Evolutionary conservation across 2,329 filamentous ascomycete genomes (phyloP).

Genomic region (Metarhizium brunneum): DNA sequence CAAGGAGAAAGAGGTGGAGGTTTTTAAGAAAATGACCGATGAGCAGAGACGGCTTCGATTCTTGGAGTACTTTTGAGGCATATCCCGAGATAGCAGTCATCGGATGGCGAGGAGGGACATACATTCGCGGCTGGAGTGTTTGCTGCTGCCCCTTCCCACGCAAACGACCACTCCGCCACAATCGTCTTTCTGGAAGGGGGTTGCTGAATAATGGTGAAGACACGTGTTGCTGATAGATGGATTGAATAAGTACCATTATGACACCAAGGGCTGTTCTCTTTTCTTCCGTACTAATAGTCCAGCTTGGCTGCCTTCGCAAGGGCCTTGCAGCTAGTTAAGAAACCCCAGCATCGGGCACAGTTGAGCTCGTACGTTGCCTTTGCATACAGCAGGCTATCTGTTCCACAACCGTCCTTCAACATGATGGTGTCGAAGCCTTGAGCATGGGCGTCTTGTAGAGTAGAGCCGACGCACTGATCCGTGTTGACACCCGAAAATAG

Average conservation of each 20-base stretch:
- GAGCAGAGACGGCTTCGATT: background rate
- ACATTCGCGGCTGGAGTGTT: background rate
- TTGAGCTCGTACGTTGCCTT: background rate
- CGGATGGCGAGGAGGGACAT: background rate
- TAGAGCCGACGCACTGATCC: constrained; percentile 1
- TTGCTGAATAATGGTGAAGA: too few species aligned
- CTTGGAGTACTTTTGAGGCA: background rate
- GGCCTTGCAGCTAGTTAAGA: background rate
- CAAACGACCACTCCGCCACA: too few species aligned
- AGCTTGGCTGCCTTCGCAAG: background rate
- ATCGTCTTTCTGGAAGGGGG: too few species aligned
- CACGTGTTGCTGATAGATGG: too few species aligned
- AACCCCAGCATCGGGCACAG: background rate
- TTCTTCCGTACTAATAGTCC: background rate
- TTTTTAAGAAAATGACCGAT: background rate
- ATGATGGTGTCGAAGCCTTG: constrained; percentile 3
- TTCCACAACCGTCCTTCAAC: constrained; percentile 3
- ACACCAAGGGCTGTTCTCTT: background rate
- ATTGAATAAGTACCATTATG: too few species aligned
- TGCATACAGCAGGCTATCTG: constrained; percentile 1
- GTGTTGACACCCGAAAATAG: constrained; percentile 2
- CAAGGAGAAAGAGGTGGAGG: background rate
- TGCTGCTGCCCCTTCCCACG: too few species aligned
- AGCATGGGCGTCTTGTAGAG: constrained; percentile 1
- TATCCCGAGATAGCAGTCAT: background rate